Evolutionary conservation across 352 stramenopile species (phyloP), one percentile per base, ranked within the genome.

Genomic region (Phytopythium boreale): DNA sequence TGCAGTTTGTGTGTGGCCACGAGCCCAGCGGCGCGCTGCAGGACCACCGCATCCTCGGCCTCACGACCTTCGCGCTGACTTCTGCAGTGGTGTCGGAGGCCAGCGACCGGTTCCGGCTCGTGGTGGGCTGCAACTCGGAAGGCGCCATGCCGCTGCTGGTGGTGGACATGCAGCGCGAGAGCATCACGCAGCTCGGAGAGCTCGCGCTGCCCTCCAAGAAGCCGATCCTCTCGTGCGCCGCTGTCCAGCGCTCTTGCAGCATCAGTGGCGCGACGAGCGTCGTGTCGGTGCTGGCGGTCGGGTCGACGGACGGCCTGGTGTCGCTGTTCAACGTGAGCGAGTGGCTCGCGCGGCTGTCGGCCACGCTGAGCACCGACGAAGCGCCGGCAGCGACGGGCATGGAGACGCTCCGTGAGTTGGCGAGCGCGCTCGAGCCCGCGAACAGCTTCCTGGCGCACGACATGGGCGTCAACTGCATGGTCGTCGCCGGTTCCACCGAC

Each of bases 41-140:
- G 43, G 88, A 96, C 61, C 88, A 96, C 60, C 88, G 88, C 58
- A 94, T 96, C 59, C 77, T 96, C 24, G 83, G 81, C 0, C 72
- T 96, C 36, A 67, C 72, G 11, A 87, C 83, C 11, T 91, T 93
- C 70, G 29, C 62, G 1, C 37, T 92, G 19, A 46, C 55, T 9
- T 19, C 46, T 3, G n/a, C 6, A n/a, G n/a, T n/a, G n/a, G n/a
- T 2, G 46, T 1, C 8, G 14, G 22, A 22, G 12, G 4, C 7
- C 46, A 68, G 39, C 4, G 67, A 82, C 9, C 61, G 58, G 9
- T 82, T 79, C 64, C 80, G 76, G 19, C 61, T 93, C 24, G 74
- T 95, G 39, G 59, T 82, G 1, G 79, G 87, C 19, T 82, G 80
- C 56, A 93, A 95, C 64, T 95, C 87, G 15, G 88, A 96, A 63